phyloP scores from a whole-genome alignment of 306 rosid species.

The Fagus sylvatica region DNA sequence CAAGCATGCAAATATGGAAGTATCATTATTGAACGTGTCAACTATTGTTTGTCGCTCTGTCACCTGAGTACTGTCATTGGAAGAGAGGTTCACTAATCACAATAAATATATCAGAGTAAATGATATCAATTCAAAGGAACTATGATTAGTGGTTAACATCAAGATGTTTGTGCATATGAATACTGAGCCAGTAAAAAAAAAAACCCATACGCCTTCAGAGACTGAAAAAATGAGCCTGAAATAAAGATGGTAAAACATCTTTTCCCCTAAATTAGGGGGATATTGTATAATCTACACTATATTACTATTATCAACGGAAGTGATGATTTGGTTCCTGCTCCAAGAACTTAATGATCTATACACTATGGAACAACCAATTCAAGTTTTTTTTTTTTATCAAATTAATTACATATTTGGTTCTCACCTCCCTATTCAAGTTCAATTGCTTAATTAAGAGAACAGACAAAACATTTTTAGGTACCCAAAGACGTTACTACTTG shows the following conservation, averaged over 20 bases:
- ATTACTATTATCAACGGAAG: too few species aligned
- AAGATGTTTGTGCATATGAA: neutral
- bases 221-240: neutral
- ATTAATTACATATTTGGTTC: too few species aligned
- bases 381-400: too few species aligned
- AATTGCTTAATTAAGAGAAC: too few species aligned
- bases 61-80: slow-evolving; percentile 75
- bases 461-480: too few species aligned
- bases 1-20: slow-evolving; percentile 92
- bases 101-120: neutral
- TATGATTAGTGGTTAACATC: neutral
- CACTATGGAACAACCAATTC: too few species aligned
- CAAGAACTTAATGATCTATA: neutral
- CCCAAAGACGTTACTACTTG: too few species aligned
- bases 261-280: neutral
- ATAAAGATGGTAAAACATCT: neutral
- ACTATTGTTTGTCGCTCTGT: slow-evolving; percentile 94
- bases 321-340: neutral
- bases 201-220: neutral
- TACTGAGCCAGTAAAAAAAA: neutral
- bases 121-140: neutral
- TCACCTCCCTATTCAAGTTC: too few species aligned
- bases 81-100: slow-evolving; percentile 15
- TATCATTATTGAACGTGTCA: slow-evolving; percentile 80
- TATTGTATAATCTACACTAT: neutral